Percentiles rank a stretch among this genome's conserved stretches.
phyloP scores from a whole-genome alignment of 176 grass and related monocot species.

The Canna indica region DNA sequence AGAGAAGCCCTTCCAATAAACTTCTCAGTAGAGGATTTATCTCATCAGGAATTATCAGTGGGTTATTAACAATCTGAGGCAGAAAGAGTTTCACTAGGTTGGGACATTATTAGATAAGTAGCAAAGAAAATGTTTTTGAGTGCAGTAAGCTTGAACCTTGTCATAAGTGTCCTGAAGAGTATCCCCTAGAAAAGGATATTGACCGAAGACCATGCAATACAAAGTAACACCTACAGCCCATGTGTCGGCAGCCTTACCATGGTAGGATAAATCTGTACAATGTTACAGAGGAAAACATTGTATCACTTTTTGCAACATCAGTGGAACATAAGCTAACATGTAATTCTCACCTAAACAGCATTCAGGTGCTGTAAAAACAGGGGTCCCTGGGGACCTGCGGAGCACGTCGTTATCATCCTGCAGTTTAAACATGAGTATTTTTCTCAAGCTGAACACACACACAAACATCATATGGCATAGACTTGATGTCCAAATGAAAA shows the following conservation, averaged over 20 bases:
- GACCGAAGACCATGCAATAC: constrained; percentile 70
- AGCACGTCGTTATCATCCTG: constrained; percentile 83
- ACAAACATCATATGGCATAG: no score
- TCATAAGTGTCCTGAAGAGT: constrained; percentile 69
- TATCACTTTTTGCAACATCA: not conserved
- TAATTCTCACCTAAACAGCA: constrained; percentile 59
- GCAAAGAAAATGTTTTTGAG: constrained; percentile 12
- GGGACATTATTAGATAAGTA: not conserved
- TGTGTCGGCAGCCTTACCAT: constrained; percentile 56
- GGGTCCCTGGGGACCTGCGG: constrained; percentile 75
- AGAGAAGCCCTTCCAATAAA: constrained; percentile 72
- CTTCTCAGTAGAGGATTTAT: constrained; percentile 51
- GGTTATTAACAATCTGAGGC: constrained; percentile 52
- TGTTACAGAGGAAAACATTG: constrained; percentile 8
- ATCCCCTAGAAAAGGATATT: constrained; percentile 85
- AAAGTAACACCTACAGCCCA: constrained; percentile 85
- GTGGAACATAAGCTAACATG: not conserved
- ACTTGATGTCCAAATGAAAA: no score
- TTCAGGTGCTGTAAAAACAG: constrained; percentile 87
- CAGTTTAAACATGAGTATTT: constrained; percentile 2
- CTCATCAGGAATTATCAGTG: constrained; percentile 35
- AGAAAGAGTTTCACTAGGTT: not conserved
- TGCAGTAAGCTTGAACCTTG: constrained; percentile 34
- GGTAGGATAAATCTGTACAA: constrained; percentile 51
- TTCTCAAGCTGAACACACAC: not conserved